Evolutionary conservation across 1,284 basidiomycete species (phyloP).

Genomic region (Ganoderma boninense): DNA sequence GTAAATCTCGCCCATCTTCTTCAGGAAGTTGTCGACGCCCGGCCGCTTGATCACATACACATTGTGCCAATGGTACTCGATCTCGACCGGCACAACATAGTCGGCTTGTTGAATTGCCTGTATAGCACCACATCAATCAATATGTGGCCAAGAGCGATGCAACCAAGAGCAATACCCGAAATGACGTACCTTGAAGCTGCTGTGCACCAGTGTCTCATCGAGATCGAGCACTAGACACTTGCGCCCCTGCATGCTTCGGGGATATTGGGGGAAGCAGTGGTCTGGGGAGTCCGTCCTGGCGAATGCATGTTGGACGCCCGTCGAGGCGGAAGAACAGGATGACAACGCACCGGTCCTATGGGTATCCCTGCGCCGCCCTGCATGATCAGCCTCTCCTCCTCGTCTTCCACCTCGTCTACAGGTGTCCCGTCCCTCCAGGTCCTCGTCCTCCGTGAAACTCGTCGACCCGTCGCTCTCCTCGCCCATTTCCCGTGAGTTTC

Average conservation of each 20-base stretch:
- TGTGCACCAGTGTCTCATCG: slow-evolving; percentile 96
- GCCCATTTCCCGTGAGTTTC: slow-evolving; percentile 45
- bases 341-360: slow-evolving; percentile 67
- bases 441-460: slow-evolving; percentile 57
- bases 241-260: slow-evolving; percentile 79
- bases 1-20: slow-evolving; percentile 97
- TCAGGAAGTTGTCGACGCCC: slow-evolving; percentile 95
- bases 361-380: slow-evolving; percentile 88
- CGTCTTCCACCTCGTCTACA: slow-evolving; percentile 66
- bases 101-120: slow-evolving; percentile 96
- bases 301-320: slow-evolving; percentile 11
- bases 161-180: neutral
- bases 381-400: slow-evolving; percentile 82
- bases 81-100: slow-evolving; percentile 98
- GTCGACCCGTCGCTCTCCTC: slow-evolving; percentile 53
- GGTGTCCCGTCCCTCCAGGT: slow-evolving; percentile 52
- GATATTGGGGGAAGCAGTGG: slow-evolving; percentile 89
- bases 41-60: slow-evolving; percentile 99
- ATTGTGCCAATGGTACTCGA: slow-evolving; percentile 97
- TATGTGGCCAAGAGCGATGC: neutral
- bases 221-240: slow-evolving; percentile 96
- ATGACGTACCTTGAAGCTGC: slow-evolving; percentile 85
- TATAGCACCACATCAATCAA: slow-evolving; percentile 17
- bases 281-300: slow-evolving; percentile 83
- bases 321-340: neutral